These are phyloP conservation scores for Gossypium schwendimanii DNA, from an alignment of 441 rosid species.

Conservation along the genomic window DNA sequence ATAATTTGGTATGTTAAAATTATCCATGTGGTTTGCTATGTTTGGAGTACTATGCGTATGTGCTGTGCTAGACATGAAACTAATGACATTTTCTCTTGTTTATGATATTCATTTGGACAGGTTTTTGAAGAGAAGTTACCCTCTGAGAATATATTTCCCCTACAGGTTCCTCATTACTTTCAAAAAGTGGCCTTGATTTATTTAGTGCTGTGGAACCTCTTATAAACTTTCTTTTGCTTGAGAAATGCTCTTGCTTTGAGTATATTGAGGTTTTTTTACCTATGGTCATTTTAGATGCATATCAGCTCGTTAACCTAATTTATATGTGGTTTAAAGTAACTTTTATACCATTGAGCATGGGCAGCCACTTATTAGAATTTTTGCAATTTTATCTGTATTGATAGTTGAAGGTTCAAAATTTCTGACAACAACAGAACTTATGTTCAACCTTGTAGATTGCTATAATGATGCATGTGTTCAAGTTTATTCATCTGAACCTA, in stretches of 20 bases:
- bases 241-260: neutral
- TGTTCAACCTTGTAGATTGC: neutral
- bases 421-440: neutral
- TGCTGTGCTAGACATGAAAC: neutral
- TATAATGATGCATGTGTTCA: neutral
- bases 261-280: neutral
- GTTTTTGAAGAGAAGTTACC: slow-evolving; percentile 80
- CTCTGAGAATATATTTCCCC: slow-evolving; percentile 80
- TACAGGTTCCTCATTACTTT: slow-evolving; percentile 49
- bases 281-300: neutral
- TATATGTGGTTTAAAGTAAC: neutral
- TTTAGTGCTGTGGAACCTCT: slow-evolving; percentile 3
- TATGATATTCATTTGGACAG: slow-evolving; percentile 32
- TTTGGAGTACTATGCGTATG: neutral
- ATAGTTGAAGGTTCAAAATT: neutral
- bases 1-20: slow-evolving; percentile 71
- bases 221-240: neutral
- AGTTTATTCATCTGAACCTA: neutral
- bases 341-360: neutral
- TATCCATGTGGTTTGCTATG: neutral
- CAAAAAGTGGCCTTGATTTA: neutral
- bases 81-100: neutral
- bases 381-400: neutral
- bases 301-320: neutral
- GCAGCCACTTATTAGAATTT: neutral